A percentile compares a stretch with the other conserved stretches of the same genome.
Evolutionary conservation across 164 flowering plant genomes (phyloP).

Genomic region (Chloranthus sessilifolius): DNA sequence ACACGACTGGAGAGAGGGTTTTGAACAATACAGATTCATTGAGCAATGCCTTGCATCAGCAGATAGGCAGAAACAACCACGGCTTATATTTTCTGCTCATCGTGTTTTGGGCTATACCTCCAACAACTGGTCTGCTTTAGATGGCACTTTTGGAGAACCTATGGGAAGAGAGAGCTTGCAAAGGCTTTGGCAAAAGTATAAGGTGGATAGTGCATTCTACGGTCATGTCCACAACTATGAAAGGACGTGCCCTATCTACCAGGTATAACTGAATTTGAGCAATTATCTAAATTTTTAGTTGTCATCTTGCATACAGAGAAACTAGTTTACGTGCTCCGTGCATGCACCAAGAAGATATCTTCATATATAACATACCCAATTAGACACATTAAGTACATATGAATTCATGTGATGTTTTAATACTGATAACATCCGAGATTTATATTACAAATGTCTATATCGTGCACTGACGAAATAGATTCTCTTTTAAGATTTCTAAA

Average conservation of each 20-base stretch:
- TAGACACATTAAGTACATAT: no score
- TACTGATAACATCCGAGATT: no score
- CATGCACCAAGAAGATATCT: no score
- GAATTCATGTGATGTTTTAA: no score
- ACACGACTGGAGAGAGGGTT: slow-evolving; percentile 91
- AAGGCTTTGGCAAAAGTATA: slow-evolving; percentile 90
- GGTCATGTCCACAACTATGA: slow-evolving; percentile 93
- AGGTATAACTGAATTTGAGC: no score
- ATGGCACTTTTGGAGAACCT: slow-evolving; percentile 83
- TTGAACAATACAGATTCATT: slow-evolving; percentile 77
- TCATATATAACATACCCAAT: no score
- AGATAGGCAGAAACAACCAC: slow-evolving; percentile 85
- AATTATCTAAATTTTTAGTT: no score
- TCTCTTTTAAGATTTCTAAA: no score
- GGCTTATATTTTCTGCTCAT: slow-evolving; percentile 89
- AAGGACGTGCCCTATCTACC: slow-evolving; percentile 83
- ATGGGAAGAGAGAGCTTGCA: slow-evolving; percentile 89
- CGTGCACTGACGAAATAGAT: no score
- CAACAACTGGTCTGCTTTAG: slow-evolving; percentile 30
- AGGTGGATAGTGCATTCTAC: slow-evolving; percentile 77
- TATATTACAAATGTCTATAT: no score
- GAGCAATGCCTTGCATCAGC: slow-evolving; percentile 79
- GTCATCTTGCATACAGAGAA: no score
- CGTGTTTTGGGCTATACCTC: slow-evolving; percentile 91
- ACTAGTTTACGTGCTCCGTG: no score